Conservation (phyloP, 257 asterid species). For the Petunia axillaris region DNA sequence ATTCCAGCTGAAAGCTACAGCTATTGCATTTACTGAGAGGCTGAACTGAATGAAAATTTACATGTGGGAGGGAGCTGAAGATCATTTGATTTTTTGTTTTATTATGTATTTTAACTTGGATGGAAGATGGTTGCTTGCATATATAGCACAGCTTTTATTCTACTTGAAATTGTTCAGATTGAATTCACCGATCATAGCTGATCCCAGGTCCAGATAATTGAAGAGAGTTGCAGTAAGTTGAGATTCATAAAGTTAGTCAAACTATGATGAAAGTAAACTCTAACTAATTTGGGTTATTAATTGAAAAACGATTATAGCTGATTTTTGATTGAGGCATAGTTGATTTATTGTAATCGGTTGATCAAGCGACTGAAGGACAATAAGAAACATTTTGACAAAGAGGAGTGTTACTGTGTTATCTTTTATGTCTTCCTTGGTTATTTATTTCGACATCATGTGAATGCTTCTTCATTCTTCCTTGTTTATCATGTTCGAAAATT, state of each 20-base stretch:
- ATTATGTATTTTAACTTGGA: background rate
- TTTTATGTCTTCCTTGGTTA: background rate
- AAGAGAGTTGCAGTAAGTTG: background rate
- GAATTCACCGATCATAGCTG: no score
- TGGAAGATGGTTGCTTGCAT: background rate
- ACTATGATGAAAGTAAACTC: background rate
- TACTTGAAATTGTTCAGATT: background rate
- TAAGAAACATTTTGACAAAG: background rate
- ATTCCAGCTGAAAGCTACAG: background rate
- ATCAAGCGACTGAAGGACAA: background rate
- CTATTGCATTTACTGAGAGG: background rate
- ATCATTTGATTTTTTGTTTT: background rate
- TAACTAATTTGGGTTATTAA: background rate
- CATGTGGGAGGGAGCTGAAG: background rate
- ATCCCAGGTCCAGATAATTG: background rate
- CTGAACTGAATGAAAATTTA: background rate
- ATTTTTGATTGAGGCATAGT: background rate
- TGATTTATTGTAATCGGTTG: background rate
- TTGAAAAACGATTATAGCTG: background rate
- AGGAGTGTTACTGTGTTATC: background rate
- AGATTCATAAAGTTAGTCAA: background rate
- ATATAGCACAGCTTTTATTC: background rate
- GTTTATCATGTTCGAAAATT: background rate
- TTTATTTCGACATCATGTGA: background rate
- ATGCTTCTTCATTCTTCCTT: background rate